A percentile compares a stretch with the other conserved stretches of the same genome.
phyloP scores from a whole-genome alignment of 208 protist genomes.

The Tritrichomonas musculus region DNA sequence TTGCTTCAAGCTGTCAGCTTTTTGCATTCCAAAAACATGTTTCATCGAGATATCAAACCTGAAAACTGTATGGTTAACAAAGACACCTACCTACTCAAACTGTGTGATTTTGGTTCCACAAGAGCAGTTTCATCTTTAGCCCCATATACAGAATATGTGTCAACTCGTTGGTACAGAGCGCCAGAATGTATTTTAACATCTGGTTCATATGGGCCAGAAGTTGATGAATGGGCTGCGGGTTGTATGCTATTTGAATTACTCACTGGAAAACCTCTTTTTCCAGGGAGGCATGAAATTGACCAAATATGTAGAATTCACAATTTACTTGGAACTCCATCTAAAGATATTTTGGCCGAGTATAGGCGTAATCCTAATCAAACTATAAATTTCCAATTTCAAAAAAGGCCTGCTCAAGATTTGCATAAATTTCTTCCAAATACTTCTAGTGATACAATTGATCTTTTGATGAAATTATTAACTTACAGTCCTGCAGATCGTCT shows the following conservation, averaged over 20 bases:
- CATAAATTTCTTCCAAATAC: not conserved
- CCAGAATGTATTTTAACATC: slow-evolving; percentile 66
- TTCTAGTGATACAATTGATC: not conserved
- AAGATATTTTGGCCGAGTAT: not conserved
- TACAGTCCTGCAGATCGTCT: slow-evolving; percentile 19
- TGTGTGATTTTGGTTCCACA: slow-evolving; percentile 82
- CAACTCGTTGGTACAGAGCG: slow-evolving; percentile 72
- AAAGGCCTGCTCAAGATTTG: not conserved
- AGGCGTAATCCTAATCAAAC: not conserved
- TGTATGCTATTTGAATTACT: slow-evolving; percentile 31
- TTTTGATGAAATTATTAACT: not conserved
- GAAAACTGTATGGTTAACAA: slow-evolving; percentile 84
- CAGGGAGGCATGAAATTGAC: slow-evolving; percentile 19
- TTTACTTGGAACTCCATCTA: not conserved
- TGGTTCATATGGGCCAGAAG: not conserved
- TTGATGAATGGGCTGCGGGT: slow-evolving; percentile 14
- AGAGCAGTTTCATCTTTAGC: slow-evolving; percentile 58
- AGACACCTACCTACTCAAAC: slow-evolving; percentile 67
- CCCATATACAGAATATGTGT: slow-evolving; percentile 75
- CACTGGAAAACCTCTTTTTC: not conserved
- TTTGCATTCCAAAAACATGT: slow-evolving; percentile 64
- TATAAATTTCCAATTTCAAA: not conserved
- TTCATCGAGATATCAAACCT: slow-evolving; percentile 76
- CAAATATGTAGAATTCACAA: not conserved
- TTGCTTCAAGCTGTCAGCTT: not conserved